These are phyloP conservation scores for Debaryomycetaceae sp. DNA, from an alignment of 1,139 yeast genomes.

Conservation along the genomic window DNA sequence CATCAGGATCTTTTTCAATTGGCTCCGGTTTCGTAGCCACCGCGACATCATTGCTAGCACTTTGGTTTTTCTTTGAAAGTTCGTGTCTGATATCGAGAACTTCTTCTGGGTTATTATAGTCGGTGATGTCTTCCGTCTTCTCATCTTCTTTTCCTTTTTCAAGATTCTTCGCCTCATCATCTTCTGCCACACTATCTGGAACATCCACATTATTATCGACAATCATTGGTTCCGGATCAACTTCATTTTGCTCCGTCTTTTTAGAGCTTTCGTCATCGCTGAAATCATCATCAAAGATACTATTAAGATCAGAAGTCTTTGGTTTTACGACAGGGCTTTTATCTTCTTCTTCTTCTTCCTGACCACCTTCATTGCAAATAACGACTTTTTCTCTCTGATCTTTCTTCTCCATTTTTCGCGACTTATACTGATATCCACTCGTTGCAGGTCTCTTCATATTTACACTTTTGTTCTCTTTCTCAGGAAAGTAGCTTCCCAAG, in stretches of 20 bases:
- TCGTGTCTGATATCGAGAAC: not conserved
- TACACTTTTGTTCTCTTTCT: constrained; percentile 8
- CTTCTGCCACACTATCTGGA: not conserved
- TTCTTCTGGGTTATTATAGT: not conserved
- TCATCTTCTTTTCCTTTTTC: constrained; percentile 3
- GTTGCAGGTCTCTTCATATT: constrained; percentile 8
- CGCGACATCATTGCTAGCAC: not conserved
- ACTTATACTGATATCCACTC: constrained; percentile 32
- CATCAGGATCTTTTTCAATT: constrained; percentile 21
- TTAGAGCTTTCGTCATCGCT: constrained; percentile 12
- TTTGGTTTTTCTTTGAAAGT: not conserved
- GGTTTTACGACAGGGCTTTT: constrained; percentile 5
- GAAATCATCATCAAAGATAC: constrained; percentile 15
- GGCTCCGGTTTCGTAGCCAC: not conserved
- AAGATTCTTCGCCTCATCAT: not conserved
- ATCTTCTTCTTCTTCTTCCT: constrained; percentile 14
- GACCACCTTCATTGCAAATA: constrained; percentile 21
- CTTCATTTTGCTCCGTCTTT: constrained; percentile 4
- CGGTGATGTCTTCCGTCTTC: constrained; percentile 1
- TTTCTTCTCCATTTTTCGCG: constrained; percentile 30
- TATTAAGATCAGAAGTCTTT: constrained; percentile 13
- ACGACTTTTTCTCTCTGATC: constrained; percentile 38
- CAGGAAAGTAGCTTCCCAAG: constrained; percentile 1
- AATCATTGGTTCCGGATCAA: constrained; percentile 8
- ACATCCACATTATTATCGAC: constrained; percentile 8